Percentiles rank a stretch among this genome's conserved stretches.
Evolutionary conservation across 176 grass and related monocot genomes (phyloP).

Genomic region (Triticum monococcum): DNA sequence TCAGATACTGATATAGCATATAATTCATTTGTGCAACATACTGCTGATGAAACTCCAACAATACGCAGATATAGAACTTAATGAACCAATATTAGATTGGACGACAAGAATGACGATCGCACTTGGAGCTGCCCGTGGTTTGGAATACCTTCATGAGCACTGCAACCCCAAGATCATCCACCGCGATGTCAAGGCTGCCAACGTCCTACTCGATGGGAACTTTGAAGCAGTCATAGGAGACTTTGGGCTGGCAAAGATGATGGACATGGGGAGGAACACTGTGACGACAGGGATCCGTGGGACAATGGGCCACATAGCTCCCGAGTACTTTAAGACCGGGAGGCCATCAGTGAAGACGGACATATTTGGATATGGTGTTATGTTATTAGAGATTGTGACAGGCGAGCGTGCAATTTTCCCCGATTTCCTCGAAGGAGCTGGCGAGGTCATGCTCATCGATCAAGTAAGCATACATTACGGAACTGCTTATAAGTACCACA

Average conservation of each 20-base stretch:
- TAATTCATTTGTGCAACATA: background rate
- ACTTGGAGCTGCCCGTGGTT: conserved; percentile 67
- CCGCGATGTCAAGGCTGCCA: conserved; percentile 90
- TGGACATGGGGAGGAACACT: conserved; percentile 70
- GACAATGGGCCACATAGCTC: conserved; percentile 90
- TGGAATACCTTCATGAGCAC: conserved; percentile 91
- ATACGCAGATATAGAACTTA: conserved; percentile 57
- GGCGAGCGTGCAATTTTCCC: conserved; percentile 63
- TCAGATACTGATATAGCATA: background rate
- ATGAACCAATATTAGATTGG: conserved; percentile 71
- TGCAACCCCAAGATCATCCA: conserved; percentile 94
- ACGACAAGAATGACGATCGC: conserved; percentile 54
- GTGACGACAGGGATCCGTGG: conserved; percentile 70
- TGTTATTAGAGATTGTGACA: conserved; percentile 74
- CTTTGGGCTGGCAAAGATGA: conserved; percentile 72
- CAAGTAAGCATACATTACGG: conserved; percentile 42
- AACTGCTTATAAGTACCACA: conserved; percentile 4
- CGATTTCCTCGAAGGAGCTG: conserved; percentile 51
- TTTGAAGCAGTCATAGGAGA: conserved; percentile 86
- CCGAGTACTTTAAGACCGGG: conserved; percentile 80
- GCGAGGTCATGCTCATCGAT: conserved; percentile 73
- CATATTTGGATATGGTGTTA: conserved; percentile 83
- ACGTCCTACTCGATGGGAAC: conserved; percentile 70
- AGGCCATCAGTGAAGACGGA: conserved; percentile 90
- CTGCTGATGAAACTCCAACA: conserved; percentile 6